Base-by-base conservation (phyloP, 2,329 filamentous ascomycete genomes). In the Cordyceps pruinosa region DNA sequence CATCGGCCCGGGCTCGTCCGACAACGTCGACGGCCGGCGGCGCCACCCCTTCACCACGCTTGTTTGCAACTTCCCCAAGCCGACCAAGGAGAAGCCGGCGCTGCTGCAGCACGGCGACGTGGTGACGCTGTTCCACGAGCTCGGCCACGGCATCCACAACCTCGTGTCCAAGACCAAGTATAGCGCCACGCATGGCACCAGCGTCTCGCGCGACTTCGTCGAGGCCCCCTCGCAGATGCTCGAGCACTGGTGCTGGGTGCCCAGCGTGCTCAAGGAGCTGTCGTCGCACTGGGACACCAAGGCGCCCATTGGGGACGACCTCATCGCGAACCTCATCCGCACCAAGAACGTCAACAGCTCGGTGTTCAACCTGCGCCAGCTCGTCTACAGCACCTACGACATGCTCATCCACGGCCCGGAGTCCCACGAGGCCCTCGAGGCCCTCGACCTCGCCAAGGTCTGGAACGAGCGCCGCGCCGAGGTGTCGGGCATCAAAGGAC, bases 11-110 rank as follows among this genome's bases (percentile, higher is more conserved):
- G 87, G 87, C 23, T 90, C 82, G 71, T 73, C 84, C 56, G 75
- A 80, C 57, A 76, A 81, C 55, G 82, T 90, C 60, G 88, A 88
- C 61, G 85, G 82, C 39, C 81, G 88, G 39, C 81, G 88, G 55
- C 80, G 84, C 58, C 92, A 91, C 69, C 88, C 89, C 5, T 87
- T 87, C 1, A 93, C 89, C 0, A 87, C 88, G 1, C 76, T 93
- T 13, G 88, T 93, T 12, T 93, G 89, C 80, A 93, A 93, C 74
- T 93, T 93, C 70, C 88, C 85, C 67, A 92, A 92, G 73, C 87
- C 89, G 2, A 88, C 86, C 1, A 75, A 83, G 12, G 87, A 82
- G 68, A 91, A 91, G 72, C 89, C 89, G 4, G 88, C 84, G 23
- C 78, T 93, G 4, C 80, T 94, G 45, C 91, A 92, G 77, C 89